Percentiles rank a stretch among this genome's conserved stretches.
Evolutionary conservation across 1,284 basidiomycete genomes (phyloP).

Genomic region (Puccinia triticina): DNA sequence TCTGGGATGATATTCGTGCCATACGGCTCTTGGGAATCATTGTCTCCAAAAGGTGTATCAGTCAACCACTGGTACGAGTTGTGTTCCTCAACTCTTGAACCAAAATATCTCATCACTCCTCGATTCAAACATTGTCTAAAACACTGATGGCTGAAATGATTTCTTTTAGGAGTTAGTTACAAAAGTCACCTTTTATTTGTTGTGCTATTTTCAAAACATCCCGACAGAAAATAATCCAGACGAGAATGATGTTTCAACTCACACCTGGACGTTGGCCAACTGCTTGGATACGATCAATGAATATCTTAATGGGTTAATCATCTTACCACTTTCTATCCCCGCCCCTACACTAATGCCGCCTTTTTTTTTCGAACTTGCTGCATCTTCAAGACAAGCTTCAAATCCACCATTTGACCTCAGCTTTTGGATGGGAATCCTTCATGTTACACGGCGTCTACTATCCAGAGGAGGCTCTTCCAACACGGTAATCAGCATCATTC

Average conservation of each 20-base stretch:
- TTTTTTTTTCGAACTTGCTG: neutral
- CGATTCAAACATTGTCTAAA: neutral
- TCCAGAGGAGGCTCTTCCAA: constrained; percentile 2
- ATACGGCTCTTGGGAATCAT: constrained; percentile 46
- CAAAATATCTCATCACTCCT: neutral
- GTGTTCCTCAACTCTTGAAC: neutral
- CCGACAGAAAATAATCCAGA: neutral
- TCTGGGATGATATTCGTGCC: constrained; percentile 33
- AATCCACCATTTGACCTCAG: neutral
- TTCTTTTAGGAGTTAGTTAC: constrained; percentile 15
- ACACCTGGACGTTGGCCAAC: constrained; percentile 46
- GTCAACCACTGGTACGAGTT: constrained; percentile 23
- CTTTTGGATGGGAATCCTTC: constrained; percentile 4
- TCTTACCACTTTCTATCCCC: neutral
- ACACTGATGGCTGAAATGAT: neutral
- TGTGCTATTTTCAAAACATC: neutral
- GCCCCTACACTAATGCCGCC: neutral
- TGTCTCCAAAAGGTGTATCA: constrained; percentile 33
- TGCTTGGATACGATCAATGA: constrained; percentile 30
- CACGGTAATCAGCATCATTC: neutral
- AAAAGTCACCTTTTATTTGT: neutral
- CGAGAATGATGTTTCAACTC: constrained; percentile 27
- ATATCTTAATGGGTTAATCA: constrained; percentile 16
- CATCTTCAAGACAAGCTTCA: neutral
- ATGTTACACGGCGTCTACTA: neutral